A percentile compares a stretch with the other conserved stretches of the same genome.
Evolutionary conservation across 2,329 filamentous ascomycete genomes (phyloP).

Genomic region (Calcarisporium arbuscula): DNA sequence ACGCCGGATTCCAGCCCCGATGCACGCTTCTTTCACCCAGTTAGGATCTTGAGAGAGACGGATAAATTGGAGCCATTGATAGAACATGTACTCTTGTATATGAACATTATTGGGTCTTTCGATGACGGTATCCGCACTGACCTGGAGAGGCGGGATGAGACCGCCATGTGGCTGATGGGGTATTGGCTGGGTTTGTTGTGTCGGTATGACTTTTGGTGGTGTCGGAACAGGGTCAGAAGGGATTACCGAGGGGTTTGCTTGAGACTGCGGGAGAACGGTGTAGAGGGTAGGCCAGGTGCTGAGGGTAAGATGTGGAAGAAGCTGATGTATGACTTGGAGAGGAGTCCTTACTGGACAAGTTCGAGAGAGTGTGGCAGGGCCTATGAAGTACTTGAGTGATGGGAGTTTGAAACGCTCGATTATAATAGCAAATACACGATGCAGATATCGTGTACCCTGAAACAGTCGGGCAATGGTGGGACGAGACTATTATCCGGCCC

Average conservation of each 20-base stretch:
- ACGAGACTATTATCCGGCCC: too few relatives aligned
- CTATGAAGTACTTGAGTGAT: conserved; percentile 1
- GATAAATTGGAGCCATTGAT: conserved; percentile 7
- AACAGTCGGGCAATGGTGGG: too few relatives aligned
- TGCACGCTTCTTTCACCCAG: too few relatives aligned
- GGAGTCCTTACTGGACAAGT: conserved; percentile 1
- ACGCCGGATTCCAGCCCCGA: too few relatives aligned
- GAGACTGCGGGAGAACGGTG: conserved; percentile 10
- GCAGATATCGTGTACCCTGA: too few relatives aligned
- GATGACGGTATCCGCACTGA: conserved; percentile 14
- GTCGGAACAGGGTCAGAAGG: conserved; percentile 9
- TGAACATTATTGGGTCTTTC: conserved; percentile 14
- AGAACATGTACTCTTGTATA: conserved; percentile 13
- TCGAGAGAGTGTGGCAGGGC: too few relatives aligned
- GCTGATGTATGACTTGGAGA: conserved; percentile 16
- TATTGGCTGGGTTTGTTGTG: conserved; percentile 18
- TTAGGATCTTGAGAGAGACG: conserved; percentile 10
- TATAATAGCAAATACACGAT: not conserved
- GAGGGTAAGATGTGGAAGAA: conserved; percentile 14
- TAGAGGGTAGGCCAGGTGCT: conserved; percentile 8
- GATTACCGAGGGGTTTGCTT: conserved; percentile 13
- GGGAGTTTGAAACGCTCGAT: not conserved
- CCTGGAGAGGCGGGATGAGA: conserved; percentile 12
- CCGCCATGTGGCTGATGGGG: conserved; percentile 18
- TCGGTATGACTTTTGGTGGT: conserved; percentile 18